Percentiles rank a stretch among this genome's conserved stretches.
Evolutionary conservation across 164 flowering plant genomes (phyloP).

Genomic region (Paratinospora sagittata): DNA sequence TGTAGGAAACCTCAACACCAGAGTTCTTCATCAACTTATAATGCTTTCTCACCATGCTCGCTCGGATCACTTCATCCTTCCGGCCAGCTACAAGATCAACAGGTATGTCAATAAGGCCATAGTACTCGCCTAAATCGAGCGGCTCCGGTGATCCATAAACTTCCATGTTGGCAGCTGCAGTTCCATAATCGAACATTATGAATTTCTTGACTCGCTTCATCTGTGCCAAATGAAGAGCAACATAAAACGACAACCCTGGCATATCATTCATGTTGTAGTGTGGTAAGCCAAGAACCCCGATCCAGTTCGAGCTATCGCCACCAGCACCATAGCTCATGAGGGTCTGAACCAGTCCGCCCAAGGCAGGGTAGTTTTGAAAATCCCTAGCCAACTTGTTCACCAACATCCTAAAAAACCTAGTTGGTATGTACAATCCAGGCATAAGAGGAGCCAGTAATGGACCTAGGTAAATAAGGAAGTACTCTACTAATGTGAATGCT

Average conservation of each 20-base stretch:
- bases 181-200: constrained; percentile 84
- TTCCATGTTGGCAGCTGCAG: constrained; percentile 53
- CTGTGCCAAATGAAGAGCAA: constrained; percentile 86
- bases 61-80: constrained; percentile 74
- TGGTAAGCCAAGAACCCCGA: constrained; percentile 77
- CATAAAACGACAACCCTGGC: constrained; percentile 87
- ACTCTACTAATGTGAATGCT: constrained; percentile 45
- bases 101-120: constrained; percentile 70
- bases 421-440: constrained; percentile 92
- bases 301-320: constrained; percentile 98
- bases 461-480: constrained; percentile 38
- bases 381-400: constrained; percentile 92
- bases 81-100: constrained; percentile 90
- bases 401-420: constrained; percentile 90
- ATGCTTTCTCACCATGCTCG: constrained; percentile 82
- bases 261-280: constrained; percentile 98
- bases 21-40: constrained; percentile 65
- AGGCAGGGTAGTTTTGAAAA: constrained; percentile 89
- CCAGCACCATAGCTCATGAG: constrained; percentile 87
- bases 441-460: constrained; percentile 61
- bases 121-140: constrained; percentile 68
- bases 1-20: constrained; percentile 63
- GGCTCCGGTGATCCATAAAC: constrained; percentile 74
- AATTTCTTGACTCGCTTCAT: constrained; percentile 66
- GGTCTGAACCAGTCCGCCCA: constrained; percentile 96